Conservation (phyloP, 2,329 filamentous ascomycete species). For the Akanthomyces uredinophilus region DNA sequence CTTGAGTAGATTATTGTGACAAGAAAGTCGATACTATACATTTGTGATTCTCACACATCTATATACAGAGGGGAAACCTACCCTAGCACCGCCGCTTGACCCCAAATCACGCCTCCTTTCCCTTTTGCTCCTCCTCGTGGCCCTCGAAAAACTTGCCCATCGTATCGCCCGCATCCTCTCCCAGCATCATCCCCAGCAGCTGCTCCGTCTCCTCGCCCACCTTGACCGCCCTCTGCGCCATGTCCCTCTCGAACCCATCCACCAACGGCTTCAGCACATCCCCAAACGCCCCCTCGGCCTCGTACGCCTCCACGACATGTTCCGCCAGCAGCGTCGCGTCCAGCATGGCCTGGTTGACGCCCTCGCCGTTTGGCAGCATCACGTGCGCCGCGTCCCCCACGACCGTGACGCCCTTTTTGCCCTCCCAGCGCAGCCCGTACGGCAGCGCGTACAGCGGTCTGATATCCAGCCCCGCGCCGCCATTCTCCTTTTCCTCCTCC, state of each 20-base stretch:
- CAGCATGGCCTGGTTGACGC: constrained; percentile 48
- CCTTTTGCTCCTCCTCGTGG: background rate
- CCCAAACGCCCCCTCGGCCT: constrained; percentile 15
- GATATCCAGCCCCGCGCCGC: constrained; percentile 18
- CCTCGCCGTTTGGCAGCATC: constrained; percentile 48
- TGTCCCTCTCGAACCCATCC: constrained; percentile 21
- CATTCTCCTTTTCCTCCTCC: constrained; percentile 19
- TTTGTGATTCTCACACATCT: no score
- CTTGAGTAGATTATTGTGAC: no score
- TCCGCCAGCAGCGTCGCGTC: constrained; percentile 41
- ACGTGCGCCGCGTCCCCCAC: constrained; percentile 54
- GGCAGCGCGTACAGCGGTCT: constrained; percentile 37
- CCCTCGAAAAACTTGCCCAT: background rate
- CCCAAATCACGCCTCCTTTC: background rate
- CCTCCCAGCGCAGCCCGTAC: constrained; percentile 36
- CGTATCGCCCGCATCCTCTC: background rate
- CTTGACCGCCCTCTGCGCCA: constrained; percentile 9
- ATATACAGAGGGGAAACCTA: no score
- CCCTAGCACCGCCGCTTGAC: no score
- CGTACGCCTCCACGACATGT: constrained; percentile 22
- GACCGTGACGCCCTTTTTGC: constrained; percentile 39
- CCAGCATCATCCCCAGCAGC: constrained; percentile 7
- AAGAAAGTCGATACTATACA: no score
- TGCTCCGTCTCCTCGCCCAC: constrained; percentile 1
- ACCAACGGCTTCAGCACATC: constrained; percentile 18